These are phyloP conservation scores for Kwoniella newhampshirensis DNA, from an alignment of 768 basidiomycete species.

Conservation along the genomic window DNA sequence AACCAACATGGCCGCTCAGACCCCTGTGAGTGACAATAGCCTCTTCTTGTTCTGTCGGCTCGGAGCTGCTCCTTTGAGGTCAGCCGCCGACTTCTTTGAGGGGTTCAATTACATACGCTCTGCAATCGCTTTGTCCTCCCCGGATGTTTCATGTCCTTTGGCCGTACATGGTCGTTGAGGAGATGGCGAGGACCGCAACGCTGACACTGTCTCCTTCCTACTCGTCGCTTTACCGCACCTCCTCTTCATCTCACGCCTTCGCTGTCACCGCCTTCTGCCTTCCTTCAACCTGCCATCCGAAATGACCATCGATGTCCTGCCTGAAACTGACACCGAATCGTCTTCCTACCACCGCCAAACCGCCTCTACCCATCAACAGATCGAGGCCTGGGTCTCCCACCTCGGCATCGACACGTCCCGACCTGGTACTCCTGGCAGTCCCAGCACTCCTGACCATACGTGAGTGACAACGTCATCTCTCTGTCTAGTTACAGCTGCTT, in stretches of 20 bases:
- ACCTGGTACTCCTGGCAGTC: slow-evolving; percentile 32
- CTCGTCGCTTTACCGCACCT: not conserved
- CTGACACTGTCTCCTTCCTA: not conserved
- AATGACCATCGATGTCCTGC: slow-evolving; percentile 12
- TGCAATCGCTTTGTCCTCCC: not conserved
- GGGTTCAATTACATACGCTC: not conserved
- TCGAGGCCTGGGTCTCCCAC: slow-evolving; percentile 43
- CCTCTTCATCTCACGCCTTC: not conserved
- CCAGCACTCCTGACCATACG: slow-evolving; percentile 21
- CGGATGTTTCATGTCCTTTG: not conserved
- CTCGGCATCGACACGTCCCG: slow-evolving; percentile 35
- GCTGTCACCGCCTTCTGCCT: not conserved
- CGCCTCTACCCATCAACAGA: slow-evolving; percentile 38
- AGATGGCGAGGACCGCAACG: no score
- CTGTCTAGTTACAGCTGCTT: not conserved
- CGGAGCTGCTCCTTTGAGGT: not conserved
- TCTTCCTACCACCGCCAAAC: slow-evolving; percentile 1
- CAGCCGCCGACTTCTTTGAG: not conserved
- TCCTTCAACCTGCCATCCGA: not conserved
- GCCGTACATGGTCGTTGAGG: no score
- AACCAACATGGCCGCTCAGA: slow-evolving; percentile 16
- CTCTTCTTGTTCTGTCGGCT: not conserved
- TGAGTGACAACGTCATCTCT: slow-evolving; percentile 16
- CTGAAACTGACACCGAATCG: slow-evolving; percentile 14
- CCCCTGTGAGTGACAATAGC: slow-evolving; percentile 16